Percentiles rank a stretch among this genome's conserved stretches.
Conservation (phyloP, 352 stramenopile genomes). For the Globisporangium emineosum region DNA sequence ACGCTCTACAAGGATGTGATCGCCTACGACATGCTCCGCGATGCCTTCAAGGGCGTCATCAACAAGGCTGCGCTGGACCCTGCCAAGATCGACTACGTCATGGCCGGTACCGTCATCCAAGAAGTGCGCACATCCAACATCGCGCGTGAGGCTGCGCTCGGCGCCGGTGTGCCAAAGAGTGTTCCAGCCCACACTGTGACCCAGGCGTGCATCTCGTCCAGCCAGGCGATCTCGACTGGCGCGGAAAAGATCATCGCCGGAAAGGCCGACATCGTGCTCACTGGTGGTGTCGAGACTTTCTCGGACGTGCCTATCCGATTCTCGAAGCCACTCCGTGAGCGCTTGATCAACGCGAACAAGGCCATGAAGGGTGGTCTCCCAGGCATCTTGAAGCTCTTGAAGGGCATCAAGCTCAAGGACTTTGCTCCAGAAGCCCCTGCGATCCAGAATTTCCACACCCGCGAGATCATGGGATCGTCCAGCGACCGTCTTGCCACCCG, state of each 20-base stretch:
- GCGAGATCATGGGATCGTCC: constrained; percentile 98
- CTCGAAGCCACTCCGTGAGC: constrained; percentile 83
- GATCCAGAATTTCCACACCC: constrained; percentile 99
- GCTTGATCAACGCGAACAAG: constrained; percentile 88
- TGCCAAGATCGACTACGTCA: constrained; percentile 95
- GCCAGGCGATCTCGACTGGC: constrained; percentile 91
- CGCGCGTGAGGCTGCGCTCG: constrained; percentile 93
- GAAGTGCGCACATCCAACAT: constrained; percentile 98
- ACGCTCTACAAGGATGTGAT: constrained; percentile 90
- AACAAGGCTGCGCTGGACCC: constrained; percentile 95
- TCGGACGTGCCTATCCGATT: constrained; percentile 97
- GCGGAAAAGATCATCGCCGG: constrained; percentile 96
- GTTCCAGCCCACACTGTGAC: constrained; percentile 96
- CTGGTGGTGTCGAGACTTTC: constrained; percentile 96
- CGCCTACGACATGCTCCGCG: constrained; percentile 15
- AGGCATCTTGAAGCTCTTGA: constrained; percentile 89
- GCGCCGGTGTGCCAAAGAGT: constrained; percentile 92
- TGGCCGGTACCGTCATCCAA: constrained; percentile 96
- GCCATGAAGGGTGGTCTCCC: constrained; percentile 93
- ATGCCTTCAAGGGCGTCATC: constrained; percentile 95
- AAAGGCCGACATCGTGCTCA: constrained; percentile 94
- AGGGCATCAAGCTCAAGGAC: constrained; percentile 92
- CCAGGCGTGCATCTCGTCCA: constrained; percentile 96
- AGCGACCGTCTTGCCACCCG: constrained; percentile 92
- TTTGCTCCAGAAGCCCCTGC: constrained; percentile 93